These are phyloP conservation scores for Colletotrichum melonis DNA, from an alignment of 2,329 filamentous ascomycete genomes.

Conservation along the genomic window DNA sequence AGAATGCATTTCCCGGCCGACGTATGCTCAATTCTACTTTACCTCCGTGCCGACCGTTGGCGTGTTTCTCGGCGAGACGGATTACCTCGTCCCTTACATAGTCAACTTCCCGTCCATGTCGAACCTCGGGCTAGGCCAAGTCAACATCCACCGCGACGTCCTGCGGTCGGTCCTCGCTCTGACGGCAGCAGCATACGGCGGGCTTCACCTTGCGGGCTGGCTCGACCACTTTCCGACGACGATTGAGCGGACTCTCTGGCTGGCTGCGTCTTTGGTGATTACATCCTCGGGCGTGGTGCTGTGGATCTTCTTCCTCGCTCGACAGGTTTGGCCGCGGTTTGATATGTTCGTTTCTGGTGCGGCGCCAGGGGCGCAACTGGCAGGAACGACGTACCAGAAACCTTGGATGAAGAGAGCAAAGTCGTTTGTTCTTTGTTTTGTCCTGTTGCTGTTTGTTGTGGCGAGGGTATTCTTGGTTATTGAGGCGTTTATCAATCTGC, in stretches of 20 bases:
- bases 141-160: conserved; percentile 30
- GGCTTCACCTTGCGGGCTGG: conserved; percentile 41
- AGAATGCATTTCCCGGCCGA: neutral
- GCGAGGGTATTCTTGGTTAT: conserved; percentile 39
- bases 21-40: conserved; percentile 9
- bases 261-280: conserved; percentile 37
- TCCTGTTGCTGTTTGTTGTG: conserved; percentile 24
- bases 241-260: conserved; percentile 40
- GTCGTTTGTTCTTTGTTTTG: neutral
- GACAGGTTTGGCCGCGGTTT: conserved; percentile 23
- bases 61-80: conserved; percentile 30
- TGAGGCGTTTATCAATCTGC: conserved; percentile 40
- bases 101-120: conserved; percentile 27
- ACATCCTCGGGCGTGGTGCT: conserved; percentile 22
- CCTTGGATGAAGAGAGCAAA: conserved; percentile 19
- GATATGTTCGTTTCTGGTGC: conserved; percentile 35
- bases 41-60: conserved; percentile 26
- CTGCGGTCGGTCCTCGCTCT: conserved; percentile 29
- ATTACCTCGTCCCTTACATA: conserved; percentile 18
- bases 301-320: conserved; percentile 34
- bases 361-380: conserved; percentile 15
- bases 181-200: conserved; percentile 29
- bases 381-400: neutral
- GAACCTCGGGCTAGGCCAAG: conserved; percentile 29
- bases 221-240: conserved; percentile 41